These are phyloP conservation scores for Ceratobasidium theobromae DNA, from an alignment of 1,284 basidiomycete genomes.

Conservation along the genomic window DNA sequence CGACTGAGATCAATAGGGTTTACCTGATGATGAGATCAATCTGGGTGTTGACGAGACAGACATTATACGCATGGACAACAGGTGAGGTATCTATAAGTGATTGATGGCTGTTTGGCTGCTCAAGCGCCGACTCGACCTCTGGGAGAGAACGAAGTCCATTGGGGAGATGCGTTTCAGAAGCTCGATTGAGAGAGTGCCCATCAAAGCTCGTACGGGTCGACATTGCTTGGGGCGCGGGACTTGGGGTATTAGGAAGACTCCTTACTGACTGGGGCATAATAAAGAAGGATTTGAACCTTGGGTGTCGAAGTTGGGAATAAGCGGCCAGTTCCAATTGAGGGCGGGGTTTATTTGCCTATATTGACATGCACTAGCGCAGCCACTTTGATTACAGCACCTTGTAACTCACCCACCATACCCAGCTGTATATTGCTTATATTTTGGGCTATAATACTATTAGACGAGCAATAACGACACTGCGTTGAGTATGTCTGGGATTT, in stretches of 20 bases:
- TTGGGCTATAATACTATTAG: no score
- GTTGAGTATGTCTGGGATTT: background rate
- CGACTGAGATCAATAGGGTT: no score
- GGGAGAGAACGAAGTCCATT: background rate
- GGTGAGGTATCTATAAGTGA: background rate
- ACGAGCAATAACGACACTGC: no score
- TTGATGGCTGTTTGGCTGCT: background rate
- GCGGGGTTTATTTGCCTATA: background rate
- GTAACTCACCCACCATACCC: no score
- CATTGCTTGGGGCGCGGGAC: background rate
- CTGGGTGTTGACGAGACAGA: background rate
- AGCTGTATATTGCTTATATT: no score
- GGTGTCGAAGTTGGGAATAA: no score
- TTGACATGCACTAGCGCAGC: background rate
- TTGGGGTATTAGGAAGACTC: background rate
- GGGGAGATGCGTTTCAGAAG: background rate
- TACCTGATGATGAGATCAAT: constrained; percentile 11
- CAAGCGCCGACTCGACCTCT: background rate
- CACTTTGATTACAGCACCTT: no score
- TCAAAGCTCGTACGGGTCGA: background rate
- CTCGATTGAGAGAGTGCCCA: background rate
- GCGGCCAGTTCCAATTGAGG: no score
- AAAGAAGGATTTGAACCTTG: no score
- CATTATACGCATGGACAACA: constrained; percentile 7
- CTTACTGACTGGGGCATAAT: no score